Base-by-base conservation (phyloP, 257 asterid genomes). In the Solanum rostratum region DNA sequence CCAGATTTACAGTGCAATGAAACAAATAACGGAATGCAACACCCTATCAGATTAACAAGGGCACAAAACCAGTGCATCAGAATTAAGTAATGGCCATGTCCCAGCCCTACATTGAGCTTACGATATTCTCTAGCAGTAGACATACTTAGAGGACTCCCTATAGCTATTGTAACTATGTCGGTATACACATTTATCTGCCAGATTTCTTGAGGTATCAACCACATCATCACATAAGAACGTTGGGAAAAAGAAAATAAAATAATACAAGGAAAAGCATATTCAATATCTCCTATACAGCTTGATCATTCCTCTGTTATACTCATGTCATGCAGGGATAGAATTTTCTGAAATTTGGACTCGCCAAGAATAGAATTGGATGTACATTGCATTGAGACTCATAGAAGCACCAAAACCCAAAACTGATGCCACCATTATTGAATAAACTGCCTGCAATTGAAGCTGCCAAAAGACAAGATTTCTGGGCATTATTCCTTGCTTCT, bases 361-460 rank as follows among this genome's bases (percentile, higher is more conserved):
- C 95, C 94, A 85, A 20, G 86, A 85, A 70, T 86, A 88, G 73
- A 65, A 87, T 65, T 87, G 87, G 70, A 88, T 90, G 45, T 90
- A 94, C 82, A 94, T 20, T 16, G 90, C 80, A 81, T 92, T 91
- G 53, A 94, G 46, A 69, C 89, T 50, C 86, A 91, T 88, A 70
- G 98, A 87, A 85, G 85, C 82, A 24, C 92, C 98, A 63, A 92
- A 92, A 81, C 98, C 97, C 41, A 88, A 33, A 86, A 91, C 87
- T 24, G 98, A 86, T 29, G 96, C 86, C 27, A 90, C 39, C 89
- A 96, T 86, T 91, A 94, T 91, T 52, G 97, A 88, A 80, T 90
- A 93, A 33, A 93, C 85, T 68, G 94, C 91, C 46, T 90, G 57
- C n/a, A 92, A 54, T 46, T 85, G 93, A 83, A 95, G 90, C 99